These are phyloP conservation scores for Dictyostelium capitatum DNA, from an alignment of 78 protist species.

Conservation along the genomic window DNA sequence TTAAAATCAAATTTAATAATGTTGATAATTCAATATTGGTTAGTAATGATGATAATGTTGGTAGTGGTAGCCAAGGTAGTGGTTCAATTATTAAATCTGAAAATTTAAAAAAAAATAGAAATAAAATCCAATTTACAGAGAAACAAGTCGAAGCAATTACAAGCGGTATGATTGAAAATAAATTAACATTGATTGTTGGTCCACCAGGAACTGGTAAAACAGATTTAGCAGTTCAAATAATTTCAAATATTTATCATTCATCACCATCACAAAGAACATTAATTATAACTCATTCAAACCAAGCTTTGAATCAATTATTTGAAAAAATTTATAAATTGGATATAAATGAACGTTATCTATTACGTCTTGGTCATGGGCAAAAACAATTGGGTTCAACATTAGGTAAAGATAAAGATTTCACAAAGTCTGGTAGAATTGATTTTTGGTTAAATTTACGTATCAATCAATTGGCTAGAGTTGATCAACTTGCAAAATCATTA, in stretches of 20 bases:
- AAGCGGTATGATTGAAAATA: slow-evolving; percentile 87
- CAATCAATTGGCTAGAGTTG: slow-evolving; percentile 37
- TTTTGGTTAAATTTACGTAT: slow-evolving; percentile 91
- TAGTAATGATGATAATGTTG: background rate
- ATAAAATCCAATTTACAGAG: slow-evolving; percentile 49
- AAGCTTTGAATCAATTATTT: slow-evolving; percentile 80
- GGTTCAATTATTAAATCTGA: background rate
- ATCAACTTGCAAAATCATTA: slow-evolving; percentile 83
- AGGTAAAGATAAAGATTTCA: slow-evolving; percentile 82
- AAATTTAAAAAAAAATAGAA: background rate
- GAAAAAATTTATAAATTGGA: slow-evolving; percentile 82
- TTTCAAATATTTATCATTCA: slow-evolving; percentile 93
- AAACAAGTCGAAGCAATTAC: slow-evolving; percentile 89
- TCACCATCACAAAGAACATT: slow-evolving; percentile 95
- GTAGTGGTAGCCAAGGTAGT: background rate
- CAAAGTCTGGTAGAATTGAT: slow-evolving; percentile 95
- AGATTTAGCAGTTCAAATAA: slow-evolving; percentile 97
- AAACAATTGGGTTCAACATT: slow-evolving; percentile 78
- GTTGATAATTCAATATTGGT: background rate
- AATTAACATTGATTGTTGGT: slow-evolving; percentile 96
- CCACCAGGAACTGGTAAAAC: slow-evolving; percentile 99
- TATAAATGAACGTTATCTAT: slow-evolving; percentile 94
- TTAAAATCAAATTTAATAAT: slow-evolving; percentile 2
- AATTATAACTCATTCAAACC: slow-evolving; percentile 97
- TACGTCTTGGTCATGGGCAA: slow-evolving; percentile 97